phyloP scores from a whole-genome alignment of 352 stramenopile species.

The Phytophthora sp. region DNA sequence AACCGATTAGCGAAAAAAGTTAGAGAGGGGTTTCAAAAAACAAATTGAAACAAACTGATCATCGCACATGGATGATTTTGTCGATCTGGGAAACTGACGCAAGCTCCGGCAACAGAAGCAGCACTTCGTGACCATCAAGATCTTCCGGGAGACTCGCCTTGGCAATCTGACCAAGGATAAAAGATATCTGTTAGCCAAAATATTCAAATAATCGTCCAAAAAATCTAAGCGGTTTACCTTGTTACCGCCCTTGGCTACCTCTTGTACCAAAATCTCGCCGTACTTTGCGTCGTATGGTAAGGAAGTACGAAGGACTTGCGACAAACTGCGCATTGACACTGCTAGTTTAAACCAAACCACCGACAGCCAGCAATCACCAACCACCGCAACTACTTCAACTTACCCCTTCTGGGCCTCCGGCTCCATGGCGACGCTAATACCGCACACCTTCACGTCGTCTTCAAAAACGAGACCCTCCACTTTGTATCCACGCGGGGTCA shows the following conservation, averaged over 20 bases:
- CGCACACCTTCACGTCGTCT: slow-evolving; percentile 80
- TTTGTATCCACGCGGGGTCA: slow-evolving; percentile 78
- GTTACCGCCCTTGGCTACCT: slow-evolving; percentile 45
- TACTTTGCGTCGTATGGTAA: slow-evolving; percentile 74
- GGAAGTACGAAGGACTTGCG: slow-evolving; percentile 55
- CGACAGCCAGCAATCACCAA: neutral
- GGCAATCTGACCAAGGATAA: slow-evolving; percentile 42
- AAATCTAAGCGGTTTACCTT: slow-evolving; percentile 34
- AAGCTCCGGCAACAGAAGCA: slow-evolving; percentile 75
- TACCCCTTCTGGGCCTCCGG: slow-evolving; percentile 58
- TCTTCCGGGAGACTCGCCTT: slow-evolving; percentile 63
- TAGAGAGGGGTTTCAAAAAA: neutral
- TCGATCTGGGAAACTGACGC: slow-evolving; percentile 65
- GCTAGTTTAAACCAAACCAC: neutral
- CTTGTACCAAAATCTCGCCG: slow-evolving; percentile 66
- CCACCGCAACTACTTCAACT: neutral
- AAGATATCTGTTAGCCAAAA: slow-evolving; percentile 2
- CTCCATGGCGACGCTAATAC: slow-evolving; percentile 61
- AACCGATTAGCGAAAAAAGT: slow-evolving; percentile 6
- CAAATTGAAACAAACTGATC: neutral
- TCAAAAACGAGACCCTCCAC: slow-evolving; percentile 73
- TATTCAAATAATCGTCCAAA: neutral
- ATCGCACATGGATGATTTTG: slow-evolving; percentile 77
- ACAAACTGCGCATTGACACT: slow-evolving; percentile 39
- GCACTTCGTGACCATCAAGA: slow-evolving; percentile 67